A percentile compares a stretch with the other conserved stretches of the same genome.
Evolutionary conservation across 495 filamentous ascomycete genomes (phyloP).

Genomic region (Emericellopsis terricola): DNA sequence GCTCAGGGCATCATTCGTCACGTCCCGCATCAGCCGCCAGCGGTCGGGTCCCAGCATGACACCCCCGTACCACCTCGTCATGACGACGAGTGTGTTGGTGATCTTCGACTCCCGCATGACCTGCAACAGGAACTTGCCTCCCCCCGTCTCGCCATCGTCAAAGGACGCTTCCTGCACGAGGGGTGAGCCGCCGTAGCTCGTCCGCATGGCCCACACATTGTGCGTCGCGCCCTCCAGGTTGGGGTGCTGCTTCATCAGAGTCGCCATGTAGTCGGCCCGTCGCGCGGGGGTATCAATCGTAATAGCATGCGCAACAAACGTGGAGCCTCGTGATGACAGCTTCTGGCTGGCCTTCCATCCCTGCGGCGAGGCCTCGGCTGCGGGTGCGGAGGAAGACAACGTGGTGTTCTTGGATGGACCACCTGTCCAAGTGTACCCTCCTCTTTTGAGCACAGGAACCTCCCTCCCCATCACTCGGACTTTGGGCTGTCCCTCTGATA

Average conservation of each 20-base stretch:
- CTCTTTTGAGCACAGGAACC: constrained; percentile 53
- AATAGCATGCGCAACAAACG: constrained; percentile 30
- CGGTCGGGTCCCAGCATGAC: constrained; percentile 71
- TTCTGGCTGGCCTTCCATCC: constrained; percentile 1
- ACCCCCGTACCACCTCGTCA: constrained; percentile 87
- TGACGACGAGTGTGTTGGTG: constrained; percentile 69
- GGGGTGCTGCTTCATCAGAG: constrained; percentile 19
- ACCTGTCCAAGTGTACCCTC: constrained; percentile 48
- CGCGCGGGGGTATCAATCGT: constrained; percentile 17
- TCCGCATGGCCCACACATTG: constrained; percentile 32
- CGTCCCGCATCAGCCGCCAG: constrained; percentile 35
- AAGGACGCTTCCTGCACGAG: constrained; percentile 53
- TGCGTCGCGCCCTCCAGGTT: constrained; percentile 27
- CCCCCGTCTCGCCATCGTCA: constrained; percentile 85
- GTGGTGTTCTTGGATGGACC: constrained; percentile 10
- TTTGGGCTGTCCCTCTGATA: constrained; percentile 44
- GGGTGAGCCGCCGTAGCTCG: constrained; percentile 10
- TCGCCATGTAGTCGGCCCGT: constrained; percentile 15
- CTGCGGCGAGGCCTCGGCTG: constrained; percentile 8
- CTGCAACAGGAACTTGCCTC: constrained; percentile 61
- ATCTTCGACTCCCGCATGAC: constrained; percentile 67
- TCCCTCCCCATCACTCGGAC: constrained; percentile 54
- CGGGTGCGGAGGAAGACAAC: constrained; percentile 3
- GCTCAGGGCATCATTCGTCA: constrained; percentile 24
- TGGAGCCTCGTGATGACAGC: constrained; percentile 20